Evolutionary conservation across 2,329 filamentous ascomycete genomes (phyloP).

Genomic region (Aphanocladium album): DNA sequence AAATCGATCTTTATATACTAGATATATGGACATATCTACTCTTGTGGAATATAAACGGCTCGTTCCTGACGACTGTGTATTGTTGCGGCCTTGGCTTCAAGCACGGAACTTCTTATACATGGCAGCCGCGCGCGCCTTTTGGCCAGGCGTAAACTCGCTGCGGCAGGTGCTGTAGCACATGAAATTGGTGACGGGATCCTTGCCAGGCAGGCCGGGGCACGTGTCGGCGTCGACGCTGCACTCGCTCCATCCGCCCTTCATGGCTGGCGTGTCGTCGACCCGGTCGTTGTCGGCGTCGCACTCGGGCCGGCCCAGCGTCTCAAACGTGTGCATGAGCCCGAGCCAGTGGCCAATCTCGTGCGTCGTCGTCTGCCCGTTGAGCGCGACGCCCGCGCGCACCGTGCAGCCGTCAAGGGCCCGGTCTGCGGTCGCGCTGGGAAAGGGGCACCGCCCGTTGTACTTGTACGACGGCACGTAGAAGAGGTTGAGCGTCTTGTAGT

Average conservation of each 20-base stretch:
- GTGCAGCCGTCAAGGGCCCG: not conserved
- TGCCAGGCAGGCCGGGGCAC: slow-evolving; percentile 26
- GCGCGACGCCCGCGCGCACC: not conserved
- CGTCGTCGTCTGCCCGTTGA: slow-evolving; percentile 20
- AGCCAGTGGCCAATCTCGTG: slow-evolving; percentile 49
- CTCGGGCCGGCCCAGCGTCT: slow-evolving; percentile 27
- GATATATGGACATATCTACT: not conserved
- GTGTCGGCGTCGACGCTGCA: slow-evolving; percentile 33
- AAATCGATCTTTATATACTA: not conserved
- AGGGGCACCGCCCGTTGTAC: not conserved
- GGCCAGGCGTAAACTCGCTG: not conserved
- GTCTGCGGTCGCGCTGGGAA: not conserved
- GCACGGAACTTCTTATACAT: not conserved
- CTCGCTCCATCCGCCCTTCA: slow-evolving; percentile 19
- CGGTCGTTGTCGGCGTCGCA: slow-evolving; percentile 32
- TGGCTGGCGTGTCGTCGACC: not conserved
- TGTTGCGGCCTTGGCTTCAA: not conserved
- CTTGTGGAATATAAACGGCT: not conserved
- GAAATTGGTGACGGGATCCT: slow-evolving; percentile 34
- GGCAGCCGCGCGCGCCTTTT: not conserved
- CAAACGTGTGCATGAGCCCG: slow-evolving; percentile 43
- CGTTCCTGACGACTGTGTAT: not conserved
- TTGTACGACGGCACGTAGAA: not conserved
- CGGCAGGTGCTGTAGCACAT: slow-evolving; percentile 30
- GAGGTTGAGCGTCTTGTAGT: not conserved